A percentile compares a stretch with the other conserved stretches of the same genome.
Conservation (phyloP, 2,329 filamentous ascomycete species). For the Alternaria infectoria region DNA sequence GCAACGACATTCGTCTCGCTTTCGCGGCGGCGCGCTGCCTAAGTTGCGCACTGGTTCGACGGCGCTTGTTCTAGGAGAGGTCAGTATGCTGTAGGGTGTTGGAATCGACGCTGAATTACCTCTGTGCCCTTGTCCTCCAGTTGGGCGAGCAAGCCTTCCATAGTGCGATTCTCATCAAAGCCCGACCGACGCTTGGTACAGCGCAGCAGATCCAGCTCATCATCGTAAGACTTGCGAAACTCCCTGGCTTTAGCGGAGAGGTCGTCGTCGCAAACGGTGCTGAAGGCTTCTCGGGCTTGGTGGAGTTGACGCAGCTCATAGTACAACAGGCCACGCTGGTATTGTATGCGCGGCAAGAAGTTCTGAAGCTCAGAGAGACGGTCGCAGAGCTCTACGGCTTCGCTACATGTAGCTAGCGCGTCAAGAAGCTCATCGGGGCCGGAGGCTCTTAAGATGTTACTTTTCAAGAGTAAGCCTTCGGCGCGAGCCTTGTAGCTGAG, state of each 20-base stretch:
- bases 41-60: constrained; percentile 32
- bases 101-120: neutral
- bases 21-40: constrained; percentile 26
- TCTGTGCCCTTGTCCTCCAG: constrained; percentile 19
- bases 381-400: constrained; percentile 38
- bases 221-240: constrained; percentile 25
- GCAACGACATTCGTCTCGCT: constrained; percentile 33
- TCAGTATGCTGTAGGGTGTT: neutral
- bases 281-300: constrained; percentile 31
- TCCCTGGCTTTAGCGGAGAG: constrained; percentile 14
- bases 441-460: constrained; percentile 27
- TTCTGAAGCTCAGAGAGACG: constrained; percentile 25
- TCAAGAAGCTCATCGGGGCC: constrained; percentile 35
- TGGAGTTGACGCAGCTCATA: constrained; percentile 31
- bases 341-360: constrained; percentile 34
- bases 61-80: constrained; percentile 25
- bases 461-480: constrained; percentile 41
- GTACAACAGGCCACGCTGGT: constrained; percentile 32
- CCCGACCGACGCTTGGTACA: constrained; percentile 28
- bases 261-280: constrained; percentile 8
- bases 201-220: constrained; percentile 22
- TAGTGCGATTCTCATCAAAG: constrained; percentile 37
- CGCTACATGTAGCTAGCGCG: constrained; percentile 40
- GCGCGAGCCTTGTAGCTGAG: constrained; percentile 31
- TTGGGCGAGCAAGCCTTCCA: constrained; percentile 25